Evolutionary conservation across 148 eudicot genomes (phyloP).

Genomic region (Rhododendron griersonianum): DNA sequence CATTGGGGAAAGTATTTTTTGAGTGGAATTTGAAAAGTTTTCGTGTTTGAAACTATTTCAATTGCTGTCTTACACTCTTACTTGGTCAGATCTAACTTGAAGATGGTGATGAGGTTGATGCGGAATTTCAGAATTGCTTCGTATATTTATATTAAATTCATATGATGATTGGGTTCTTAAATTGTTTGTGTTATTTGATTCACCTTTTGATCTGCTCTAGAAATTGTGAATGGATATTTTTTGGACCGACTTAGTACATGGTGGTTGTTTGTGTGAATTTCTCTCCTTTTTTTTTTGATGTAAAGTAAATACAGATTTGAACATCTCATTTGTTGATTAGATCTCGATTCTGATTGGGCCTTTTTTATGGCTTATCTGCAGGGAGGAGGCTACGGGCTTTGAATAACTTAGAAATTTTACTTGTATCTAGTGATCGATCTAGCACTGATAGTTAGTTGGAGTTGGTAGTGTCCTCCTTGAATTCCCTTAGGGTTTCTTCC

Average conservation of each 20-base stretch:
- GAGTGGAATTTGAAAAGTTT: not conserved
- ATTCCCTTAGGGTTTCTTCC: slow-evolving; percentile 1
- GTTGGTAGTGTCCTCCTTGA: not conserved
- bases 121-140: not conserved
- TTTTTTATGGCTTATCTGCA: slow-evolving; percentile 2
- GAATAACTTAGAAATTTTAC: not conserved
- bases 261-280: not conserved
- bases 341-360: not conserved
- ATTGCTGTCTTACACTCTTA: not conserved
- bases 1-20: not conserved
- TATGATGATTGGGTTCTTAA: not conserved
- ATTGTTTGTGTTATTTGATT: not conserved
- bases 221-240: not conserved
- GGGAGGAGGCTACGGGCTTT: not conserved
- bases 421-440: not conserved
- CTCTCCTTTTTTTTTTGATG: not conserved
- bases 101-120: slow-evolving; percentile 1
- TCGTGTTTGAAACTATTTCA: not conserved
- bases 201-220: not conserved
- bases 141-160: not conserved
- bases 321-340: not conserved
- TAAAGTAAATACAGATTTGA: not conserved
- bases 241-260: not conserved
- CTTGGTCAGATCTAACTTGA: not conserved
- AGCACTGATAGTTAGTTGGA: not conserved